Evolutionary conservation across 2,329 filamentous ascomycete species (phyloP).

Genomic region (Stagonosporopsis vannaccii): DNA sequence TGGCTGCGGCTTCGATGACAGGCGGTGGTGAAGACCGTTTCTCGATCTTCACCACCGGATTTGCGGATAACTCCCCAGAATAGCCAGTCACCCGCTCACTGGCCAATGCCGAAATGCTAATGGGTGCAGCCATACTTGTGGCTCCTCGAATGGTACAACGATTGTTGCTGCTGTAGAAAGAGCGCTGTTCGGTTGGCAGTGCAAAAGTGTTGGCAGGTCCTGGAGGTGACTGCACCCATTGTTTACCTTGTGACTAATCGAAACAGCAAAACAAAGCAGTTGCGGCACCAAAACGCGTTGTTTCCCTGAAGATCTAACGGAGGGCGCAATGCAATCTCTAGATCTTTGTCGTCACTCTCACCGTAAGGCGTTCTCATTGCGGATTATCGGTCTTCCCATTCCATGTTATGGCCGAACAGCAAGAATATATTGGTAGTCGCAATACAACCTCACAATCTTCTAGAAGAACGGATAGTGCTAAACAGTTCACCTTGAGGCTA

Average conservation of each 20-base stretch:
- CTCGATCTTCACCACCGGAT: neutral
- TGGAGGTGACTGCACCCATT: neutral
- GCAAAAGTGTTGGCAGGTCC: neutral
- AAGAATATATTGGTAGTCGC: neutral
- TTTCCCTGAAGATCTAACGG: neutral
- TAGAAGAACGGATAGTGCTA: neutral
- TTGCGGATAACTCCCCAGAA: neutral
- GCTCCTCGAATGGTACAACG: neutral
- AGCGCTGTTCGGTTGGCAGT: neutral
- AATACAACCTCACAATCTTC: neutral
- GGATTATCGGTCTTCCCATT: neutral
- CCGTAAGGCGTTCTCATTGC: neutral
- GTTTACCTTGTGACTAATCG: slow-evolving; percentile 1
- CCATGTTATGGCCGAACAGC: neutral
- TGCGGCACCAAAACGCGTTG: neutral
- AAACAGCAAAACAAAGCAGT: neutral
- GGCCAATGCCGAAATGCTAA: neutral
- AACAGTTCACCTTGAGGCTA: neutral
- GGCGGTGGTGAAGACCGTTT: slow-evolving; percentile 8
- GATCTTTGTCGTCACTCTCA: neutral
- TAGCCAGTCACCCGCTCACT: neutral
- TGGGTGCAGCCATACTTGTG: neutral
- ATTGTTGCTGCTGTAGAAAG: neutral
- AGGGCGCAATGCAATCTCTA: neutral
- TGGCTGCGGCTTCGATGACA: slow-evolving; percentile 1